phyloP scores from a whole-genome alignment of 495 filamentous ascomycete species.

The Articulospora tetracladia region DNA sequence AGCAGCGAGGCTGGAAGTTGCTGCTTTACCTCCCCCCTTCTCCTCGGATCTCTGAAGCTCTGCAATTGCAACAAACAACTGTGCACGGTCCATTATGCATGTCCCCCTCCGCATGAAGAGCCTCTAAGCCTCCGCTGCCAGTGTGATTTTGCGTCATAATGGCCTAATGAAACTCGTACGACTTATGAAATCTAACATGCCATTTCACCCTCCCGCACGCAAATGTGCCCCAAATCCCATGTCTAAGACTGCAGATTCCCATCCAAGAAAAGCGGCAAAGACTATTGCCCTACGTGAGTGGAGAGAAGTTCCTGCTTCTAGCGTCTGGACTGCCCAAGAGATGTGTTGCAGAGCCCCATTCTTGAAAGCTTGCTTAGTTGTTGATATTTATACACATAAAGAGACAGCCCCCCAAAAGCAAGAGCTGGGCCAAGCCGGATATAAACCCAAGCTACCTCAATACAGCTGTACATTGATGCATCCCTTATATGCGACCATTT shows the following conservation, averaged over 20 bases:
- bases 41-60: background rate
- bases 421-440: too few relatives aligned
- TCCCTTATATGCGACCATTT: too few relatives aligned
- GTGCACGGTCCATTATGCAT: conserved; percentile 5
- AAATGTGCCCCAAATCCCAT: background rate
- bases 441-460: too few relatives aligned
- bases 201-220: background rate
- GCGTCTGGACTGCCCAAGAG: too few relatives aligned
- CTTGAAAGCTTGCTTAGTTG: too few relatives aligned
- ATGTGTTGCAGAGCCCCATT: too few relatives aligned
- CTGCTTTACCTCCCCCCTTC: background rate
- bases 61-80: background rate
- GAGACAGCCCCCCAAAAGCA: too few relatives aligned
- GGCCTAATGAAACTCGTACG: conserved; percentile 1
- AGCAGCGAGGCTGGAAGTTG: background rate
- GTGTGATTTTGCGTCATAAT: background rate
- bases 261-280: too few relatives aligned
- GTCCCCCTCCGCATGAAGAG: background rate
- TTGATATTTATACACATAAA: too few relatives aligned
- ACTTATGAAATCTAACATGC: background rate
- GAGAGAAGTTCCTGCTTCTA: too few relatives aligned
- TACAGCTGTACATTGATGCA: too few relatives aligned
- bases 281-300: too few relatives aligned
- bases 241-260: background rate
- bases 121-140: background rate